Conservation (phyloP, 148 eudicot genomes). For the Chenopodium berlandieri region DNA sequence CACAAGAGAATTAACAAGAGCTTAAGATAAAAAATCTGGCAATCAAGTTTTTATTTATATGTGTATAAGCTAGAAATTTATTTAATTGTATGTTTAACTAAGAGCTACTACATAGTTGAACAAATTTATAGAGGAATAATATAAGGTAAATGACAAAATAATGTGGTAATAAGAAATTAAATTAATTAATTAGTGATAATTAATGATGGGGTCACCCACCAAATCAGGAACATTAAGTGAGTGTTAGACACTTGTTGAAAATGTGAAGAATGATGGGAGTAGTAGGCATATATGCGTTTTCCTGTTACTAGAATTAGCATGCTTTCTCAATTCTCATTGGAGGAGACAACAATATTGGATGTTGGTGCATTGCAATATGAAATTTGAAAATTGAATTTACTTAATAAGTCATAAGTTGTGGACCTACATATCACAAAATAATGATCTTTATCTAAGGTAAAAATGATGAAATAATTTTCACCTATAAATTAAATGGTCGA, state of each 20-base stretch:
- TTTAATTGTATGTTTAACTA: background rate
- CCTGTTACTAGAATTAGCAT: background rate
- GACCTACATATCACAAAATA: background rate
- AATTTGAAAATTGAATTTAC: background rate
- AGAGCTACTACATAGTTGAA: background rate
- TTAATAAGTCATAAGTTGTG: background rate
- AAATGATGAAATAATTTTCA: background rate
- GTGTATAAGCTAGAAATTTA: background rate
- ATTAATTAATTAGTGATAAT: constrained; percentile 11
- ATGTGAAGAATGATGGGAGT: background rate
- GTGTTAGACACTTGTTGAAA: background rate
- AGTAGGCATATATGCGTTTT: background rate
- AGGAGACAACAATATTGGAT: background rate
- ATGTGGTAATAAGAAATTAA: constrained; percentile 1
- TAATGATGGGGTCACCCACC: constrained; percentile 22
- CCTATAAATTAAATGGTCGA: background rate
- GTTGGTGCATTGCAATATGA: background rate
- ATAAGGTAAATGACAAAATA: no score
- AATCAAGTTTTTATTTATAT: no score
- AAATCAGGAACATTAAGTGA: constrained; percentile 22
- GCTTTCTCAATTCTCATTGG: constrained; percentile 3
- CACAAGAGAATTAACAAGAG: background rate
- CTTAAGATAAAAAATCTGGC: background rate
- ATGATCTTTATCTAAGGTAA: background rate
- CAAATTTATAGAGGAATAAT: constrained; percentile 2